Base-by-base conservation (phyloP, 176 grass and related monocot species). In the Raddia guianensis region DNA sequence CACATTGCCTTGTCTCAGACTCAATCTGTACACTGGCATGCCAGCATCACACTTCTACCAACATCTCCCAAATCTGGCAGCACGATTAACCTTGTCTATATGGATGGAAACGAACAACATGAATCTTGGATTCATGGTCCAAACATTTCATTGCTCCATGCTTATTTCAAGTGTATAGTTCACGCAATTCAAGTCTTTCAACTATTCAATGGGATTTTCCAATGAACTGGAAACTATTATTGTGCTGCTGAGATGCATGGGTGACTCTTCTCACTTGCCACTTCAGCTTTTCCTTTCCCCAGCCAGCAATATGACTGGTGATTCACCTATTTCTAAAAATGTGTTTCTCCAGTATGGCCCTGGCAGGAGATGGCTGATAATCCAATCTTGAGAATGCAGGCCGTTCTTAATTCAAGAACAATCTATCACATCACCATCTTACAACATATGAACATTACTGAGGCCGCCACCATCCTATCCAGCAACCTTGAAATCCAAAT, bases 1-100 rank as follows among this genome's bases (percentile, higher is more conserved):
- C 0, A 14, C 58, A 10, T 11, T 43, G 1, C 35, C 5, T 15
- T 51, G 5, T 40, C 84, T 79, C 21, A 10, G 56, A 27, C 27
- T 27, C 27, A 1, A 27, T 64, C 37, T 85, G 87, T 85, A 76
- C 87, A 76, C 16, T 5, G 53, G 0, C 55, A 49, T 21, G 65
- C 49, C 53, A n/a, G 72, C 77, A 50, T 63, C 6, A 1, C 56
- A 5, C 16, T 12, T 53, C n/a, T 12, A 37, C 61, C 57, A 1
- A 13, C 50, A 45, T n/a, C 13, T 46, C n/a, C 5, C 5, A 14
- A 18, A 52, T 21, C 51, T 9, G 62, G 4, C 45, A 14, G 14
- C 4, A 37, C 18, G 10, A 49, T 16, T 27, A 18, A 40, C 5
- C 4, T 2, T 14, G 46, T 79, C 1, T 47, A 9, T 19, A 49